Evolutionary conservation across 352 stramenopile genomes (phyloP).

Genomic region (Phytophthora pini): DNA sequence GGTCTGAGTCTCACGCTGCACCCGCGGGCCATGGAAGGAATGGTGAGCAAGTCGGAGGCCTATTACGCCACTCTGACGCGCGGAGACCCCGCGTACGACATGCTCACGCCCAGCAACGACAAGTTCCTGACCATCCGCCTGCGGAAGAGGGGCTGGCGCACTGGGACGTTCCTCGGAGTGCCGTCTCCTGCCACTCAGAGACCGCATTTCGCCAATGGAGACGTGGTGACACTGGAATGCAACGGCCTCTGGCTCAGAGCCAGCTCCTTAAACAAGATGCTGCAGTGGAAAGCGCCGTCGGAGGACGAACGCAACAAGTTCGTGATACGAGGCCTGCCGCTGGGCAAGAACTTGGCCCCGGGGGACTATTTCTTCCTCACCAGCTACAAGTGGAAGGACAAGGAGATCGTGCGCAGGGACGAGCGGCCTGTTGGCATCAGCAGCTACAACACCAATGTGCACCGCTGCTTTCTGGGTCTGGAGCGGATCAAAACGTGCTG

Average conservation of each 20-base stretch:
- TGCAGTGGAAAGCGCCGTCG: conserved; percentile 87
- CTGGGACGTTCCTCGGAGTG: conserved; percentile 37
- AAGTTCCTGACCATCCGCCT: conserved; percentile 85
- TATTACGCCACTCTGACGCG: conserved; percentile 85
- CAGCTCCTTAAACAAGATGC: conserved; percentile 78
- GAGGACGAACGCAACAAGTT: conserved; percentile 90
- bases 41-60: conserved; percentile 88
- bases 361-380: conserved; percentile 91
- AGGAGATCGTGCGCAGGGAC: conserved; percentile 84
- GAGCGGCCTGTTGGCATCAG: conserved; percentile 78
- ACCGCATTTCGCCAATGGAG: conserved; percentile 83
- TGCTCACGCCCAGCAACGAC: conserved; percentile 84
- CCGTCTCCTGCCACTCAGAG: conserved; percentile 49
- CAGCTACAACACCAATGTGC: conserved; percentile 87
- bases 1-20: conserved; percentile 82
- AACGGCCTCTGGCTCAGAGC: conserved; percentile 86
- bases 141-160: conserved; percentile 78
- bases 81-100: conserved; percentile 78
- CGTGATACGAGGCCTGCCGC: conserved; percentile 78
- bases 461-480: conserved; percentile 84
- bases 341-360: conserved; percentile 73
- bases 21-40: conserved; percentile 64
- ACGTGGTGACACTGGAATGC: conserved; percentile 89
- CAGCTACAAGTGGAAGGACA: conserved; percentile 89
- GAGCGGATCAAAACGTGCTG: conserved; percentile 80